Evolutionary conservation across 148 eudicot genomes (phyloP), one percentile per base, ranked within the genome.

Genomic region (Simmondsia chinensis): DNA sequence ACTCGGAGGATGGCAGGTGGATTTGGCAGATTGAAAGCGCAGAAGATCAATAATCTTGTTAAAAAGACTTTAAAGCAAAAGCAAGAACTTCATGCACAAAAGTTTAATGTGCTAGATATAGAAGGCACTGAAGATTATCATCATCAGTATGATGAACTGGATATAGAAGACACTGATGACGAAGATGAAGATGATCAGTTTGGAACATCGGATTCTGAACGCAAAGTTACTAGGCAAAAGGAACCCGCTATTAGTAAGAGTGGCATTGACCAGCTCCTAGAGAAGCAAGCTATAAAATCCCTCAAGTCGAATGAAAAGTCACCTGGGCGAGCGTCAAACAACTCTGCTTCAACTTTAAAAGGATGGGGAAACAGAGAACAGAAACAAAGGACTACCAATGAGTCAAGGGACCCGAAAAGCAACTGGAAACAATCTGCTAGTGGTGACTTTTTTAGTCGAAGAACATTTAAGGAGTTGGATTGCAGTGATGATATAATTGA

Each of bases 371-470:
- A 27, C 43, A 60, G 68, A 56, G 70, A 54, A 36, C 35, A 64
- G 18, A 46, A 16, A 37, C 46, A 48, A 22, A 46, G 20, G 39
- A 45, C 30, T 39, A 50, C 54, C 39, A 42, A 23, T 50, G 66
- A 56, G 47, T 32, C 33, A 30, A 67, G 54, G 12, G 62, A 56
- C 52, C 28, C 50, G 30, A 69, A 58, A 52, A 55, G 61, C 30
- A 40, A 27, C 57, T 39, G 45, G 24, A 81, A 71, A 33, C 59
- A 55, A 30, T 46, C 76, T 55, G 54, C 70, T 45, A 55, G 64
- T 39, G 48, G 44, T 39, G 75, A 75, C 11, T 81, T 91, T 59
- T 91, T 78, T 30, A 91, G 94, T 57, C 48, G 67, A 64, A 85
- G 85, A 42, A 60, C 80, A 7, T 85, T 91, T 39, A 68, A 49